These are phyloP conservation scores for Entrophospora sp. DNA, from an alignment of 192 early-diverging fungal genomes.

Conservation along the genomic window DNA sequence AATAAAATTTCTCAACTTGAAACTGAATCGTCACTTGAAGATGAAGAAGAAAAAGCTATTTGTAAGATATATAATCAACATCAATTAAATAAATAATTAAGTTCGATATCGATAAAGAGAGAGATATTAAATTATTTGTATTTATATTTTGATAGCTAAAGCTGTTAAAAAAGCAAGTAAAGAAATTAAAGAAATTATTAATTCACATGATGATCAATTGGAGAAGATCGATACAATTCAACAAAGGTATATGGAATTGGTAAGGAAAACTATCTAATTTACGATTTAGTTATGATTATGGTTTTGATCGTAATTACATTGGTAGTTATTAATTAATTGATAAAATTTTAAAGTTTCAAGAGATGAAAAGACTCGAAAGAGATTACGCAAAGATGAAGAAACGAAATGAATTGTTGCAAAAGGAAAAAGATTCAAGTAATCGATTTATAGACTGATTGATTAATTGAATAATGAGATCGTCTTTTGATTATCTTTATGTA, in stretches of 20 bases:
- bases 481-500: too few relatives aligned
- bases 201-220: conserved; percentile 36
- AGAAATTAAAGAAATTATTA: conserved; percentile 40
- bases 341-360: conserved; percentile 38
- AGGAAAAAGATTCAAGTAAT: conserved; percentile 40
- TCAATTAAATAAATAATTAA: too few relatives aligned
- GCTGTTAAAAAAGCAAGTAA: conserved; percentile 50
- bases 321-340: background rate
- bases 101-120: too few relatives aligned
- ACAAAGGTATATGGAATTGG: conserved; percentile 50
- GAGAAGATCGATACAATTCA: conserved; percentile 42
- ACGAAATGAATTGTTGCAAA: conserved; percentile 37
- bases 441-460: too few relatives aligned
- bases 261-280: conserved; percentile 17
- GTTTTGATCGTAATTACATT: background rate
- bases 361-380: conserved; percentile 47
- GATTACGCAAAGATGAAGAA: conserved; percentile 39
- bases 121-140: background rate
- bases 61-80: conserved; percentile 31
- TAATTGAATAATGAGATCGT: too few relatives aligned
- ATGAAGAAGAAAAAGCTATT: conserved; percentile 50
- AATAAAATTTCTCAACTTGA: conserved; percentile 50
- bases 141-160: conserved; percentile 34
- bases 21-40: conserved; percentile 34
- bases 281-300: background rate